Conservation (phyloP, 768 basidiomycete genomes). For the Fistulinella prunicolor region DNA sequence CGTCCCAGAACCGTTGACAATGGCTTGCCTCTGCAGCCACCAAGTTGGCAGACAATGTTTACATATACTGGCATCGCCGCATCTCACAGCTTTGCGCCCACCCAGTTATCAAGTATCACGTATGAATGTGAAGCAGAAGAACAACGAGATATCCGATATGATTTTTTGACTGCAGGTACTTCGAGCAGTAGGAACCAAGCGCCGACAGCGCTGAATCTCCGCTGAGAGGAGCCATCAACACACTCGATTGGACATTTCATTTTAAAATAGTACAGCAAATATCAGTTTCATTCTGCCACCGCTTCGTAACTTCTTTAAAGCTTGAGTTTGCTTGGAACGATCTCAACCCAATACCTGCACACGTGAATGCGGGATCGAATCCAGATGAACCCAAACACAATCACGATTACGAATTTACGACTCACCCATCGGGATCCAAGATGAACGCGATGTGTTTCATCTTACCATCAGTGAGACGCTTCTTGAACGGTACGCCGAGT, state of each 20-base stretch:
- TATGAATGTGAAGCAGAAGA: too few relatives aligned
- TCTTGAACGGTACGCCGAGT: conserved; percentile 83
- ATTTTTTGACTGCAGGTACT: neutral
- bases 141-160: too few relatives aligned
- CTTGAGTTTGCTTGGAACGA: conserved; percentile 39
- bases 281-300: neutral
- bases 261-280: neutral
- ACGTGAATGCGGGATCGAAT: neutral
- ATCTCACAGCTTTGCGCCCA: too few relatives aligned
- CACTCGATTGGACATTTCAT: conserved; percentile 1
- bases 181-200: too few relatives aligned
- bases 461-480: conserved; percentile 78
- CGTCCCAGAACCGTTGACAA: too few relatives aligned
- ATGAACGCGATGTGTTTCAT: conserved; percentile 86
- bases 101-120: too few relatives aligned
- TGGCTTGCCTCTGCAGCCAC: too few relatives aligned
- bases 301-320: conserved; percentile 15
- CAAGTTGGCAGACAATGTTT: too few relatives aligned
- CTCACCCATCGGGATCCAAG: conserved; percentile 79
- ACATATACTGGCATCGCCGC: too few relatives aligned
- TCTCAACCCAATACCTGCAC: conserved; percentile 60
- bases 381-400: neutral
- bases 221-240: neutral
- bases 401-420: neutral
- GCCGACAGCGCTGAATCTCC: too few relatives aligned